Conservation (phyloP, 257 asterid species). For the Petunia secreta region DNA sequence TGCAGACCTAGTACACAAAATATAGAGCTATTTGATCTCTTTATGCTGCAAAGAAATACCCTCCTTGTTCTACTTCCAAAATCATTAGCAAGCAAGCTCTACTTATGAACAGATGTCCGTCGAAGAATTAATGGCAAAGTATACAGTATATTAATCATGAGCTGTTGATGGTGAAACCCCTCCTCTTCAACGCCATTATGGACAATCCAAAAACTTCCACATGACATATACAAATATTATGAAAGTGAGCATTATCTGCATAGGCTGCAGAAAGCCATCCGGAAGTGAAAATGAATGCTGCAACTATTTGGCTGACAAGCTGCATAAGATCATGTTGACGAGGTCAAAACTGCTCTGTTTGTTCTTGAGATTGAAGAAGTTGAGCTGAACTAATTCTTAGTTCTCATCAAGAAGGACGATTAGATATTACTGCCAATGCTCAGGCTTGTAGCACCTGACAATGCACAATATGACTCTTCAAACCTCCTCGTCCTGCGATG, state of each 20-base stretch:
- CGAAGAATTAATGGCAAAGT: neutral
- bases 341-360: constrained; percentile 27
- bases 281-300: constrained; percentile 18
- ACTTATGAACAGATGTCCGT: neutral
- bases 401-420: neutral
- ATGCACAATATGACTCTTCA: constrained; percentile 54
- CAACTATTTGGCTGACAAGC: constrained; percentile 29
- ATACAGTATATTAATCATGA: constrained; percentile 32
- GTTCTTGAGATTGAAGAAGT: constrained; percentile 17
- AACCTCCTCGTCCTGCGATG: constrained; percentile 53
- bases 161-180: constrained; percentile 17
- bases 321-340: constrained; percentile 16
- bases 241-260: constrained; percentile 27
- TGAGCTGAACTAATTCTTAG: neutral
- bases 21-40: constrained; percentile 22
- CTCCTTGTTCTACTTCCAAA: constrained; percentile 20
- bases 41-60: constrained; percentile 34
- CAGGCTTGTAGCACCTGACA: constrained; percentile 59
- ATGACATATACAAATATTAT: constrained; percentile 17
- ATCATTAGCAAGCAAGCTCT: constrained; percentile 14
- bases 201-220: constrained; percentile 22
- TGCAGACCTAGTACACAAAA: constrained; percentile 18
- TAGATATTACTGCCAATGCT: constrained; percentile 20
- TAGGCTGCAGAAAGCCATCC: constrained; percentile 28
- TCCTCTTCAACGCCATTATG: constrained; percentile 10